Evolutionary conservation across 768 basidiomycete species (phyloP), one percentile per base, ranked within the genome.

Genomic region (Naganishia vaughanmartiniae): DNA sequence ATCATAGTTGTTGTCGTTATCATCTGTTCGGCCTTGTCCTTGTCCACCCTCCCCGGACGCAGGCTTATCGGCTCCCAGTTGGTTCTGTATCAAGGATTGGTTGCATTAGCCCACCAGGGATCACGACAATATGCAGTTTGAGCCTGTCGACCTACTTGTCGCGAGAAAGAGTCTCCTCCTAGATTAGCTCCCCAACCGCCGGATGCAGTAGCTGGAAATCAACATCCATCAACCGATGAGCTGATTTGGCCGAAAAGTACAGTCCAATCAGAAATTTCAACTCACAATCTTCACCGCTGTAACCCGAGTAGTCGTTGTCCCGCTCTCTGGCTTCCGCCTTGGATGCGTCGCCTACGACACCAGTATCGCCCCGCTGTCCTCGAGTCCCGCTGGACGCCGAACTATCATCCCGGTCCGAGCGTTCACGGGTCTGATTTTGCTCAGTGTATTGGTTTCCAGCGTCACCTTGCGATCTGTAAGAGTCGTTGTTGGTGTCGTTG

Each of bases 271-370:
- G 17, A 42, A n/a, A 19, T 6, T 4, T n/a, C 5, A 39, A 57
- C 67, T 68, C 26, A 68, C 67, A 68, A 26, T 68, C 67, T 56
- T 56, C 67, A n/a, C 55, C 54, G n/a, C 55, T 34, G 30, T 68
- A 68, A 12, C 67, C 67, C 19, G 54, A 54, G 28, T 68, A 68
- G 24, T 68, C 67, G 54, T 42, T 53, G 28, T 54, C 67, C 4
- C 54, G 2, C 21, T 63, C 66, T 33, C 54, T 68, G 5, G 15
- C n/a, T 10, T 56, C 30, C 24, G 42, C 36, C 67, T 56, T 42
- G 39, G 39, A 26, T 12, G 28, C 39, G 46, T 56, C 67, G 11
- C 67, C 67, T 21, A 28, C 17, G 2, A 56, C 67, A 26, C 67
- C 55, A 10, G 54, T 45, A 45, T 56, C 55, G 26, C 54, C 55